A percentile compares a stretch with the other conserved stretches of the same genome.
phyloP scores from a whole-genome alignment of 106 monocot genomes.

The Dactylorhiza incarnata region DNA sequence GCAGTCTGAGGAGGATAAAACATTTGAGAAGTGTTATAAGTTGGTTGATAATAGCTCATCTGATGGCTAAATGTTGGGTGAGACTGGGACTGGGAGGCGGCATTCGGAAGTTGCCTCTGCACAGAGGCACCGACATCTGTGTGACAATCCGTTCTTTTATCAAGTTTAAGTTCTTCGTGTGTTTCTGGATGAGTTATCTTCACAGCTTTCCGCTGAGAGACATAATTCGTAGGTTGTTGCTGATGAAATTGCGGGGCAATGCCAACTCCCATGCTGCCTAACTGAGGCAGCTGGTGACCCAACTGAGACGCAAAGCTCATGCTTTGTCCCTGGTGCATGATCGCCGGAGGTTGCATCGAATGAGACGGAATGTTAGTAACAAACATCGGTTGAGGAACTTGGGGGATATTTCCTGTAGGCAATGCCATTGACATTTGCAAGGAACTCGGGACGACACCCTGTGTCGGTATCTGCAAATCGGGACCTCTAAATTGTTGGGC shows the following conservation, averaged over 20 bases:
- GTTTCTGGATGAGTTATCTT: slow-evolving; percentile 39
- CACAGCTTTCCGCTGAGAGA: slow-evolving; percentile 12
- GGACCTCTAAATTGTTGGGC: slow-evolving; percentile 60
- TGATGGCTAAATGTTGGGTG: slow-evolving; percentile 19
- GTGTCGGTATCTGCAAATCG: slow-evolving; percentile 15
- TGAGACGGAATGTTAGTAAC: slow-evolving; percentile 57
- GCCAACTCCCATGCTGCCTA: slow-evolving; percentile 31
- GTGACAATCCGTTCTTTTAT: slow-evolving; percentile 18
- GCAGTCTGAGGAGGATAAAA: slow-evolving; percentile 35
- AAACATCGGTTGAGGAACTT: slow-evolving; percentile 58
- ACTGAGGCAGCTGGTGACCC: slow-evolving; percentile 48
- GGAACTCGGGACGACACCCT: slow-evolving; percentile 7
- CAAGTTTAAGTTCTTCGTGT: slow-evolving; percentile 32
- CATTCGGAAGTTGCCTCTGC: slow-evolving; percentile 19
- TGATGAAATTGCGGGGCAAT: slow-evolving; percentile 44
- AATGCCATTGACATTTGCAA: slow-evolving; percentile 49
- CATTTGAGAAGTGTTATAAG: slow-evolving; percentile 23
- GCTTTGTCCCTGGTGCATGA: slow-evolving; percentile 67
- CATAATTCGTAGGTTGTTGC: slow-evolving; percentile 28
- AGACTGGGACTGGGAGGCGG: slow-evolving; percentile 17
- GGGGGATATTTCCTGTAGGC: slow-evolving; percentile 35
- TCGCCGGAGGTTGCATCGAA: slow-evolving; percentile 37
- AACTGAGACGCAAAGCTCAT: slow-evolving; percentile 52
- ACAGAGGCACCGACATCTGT: slow-evolving; percentile 5
- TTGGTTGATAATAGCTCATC: slow-evolving; percentile 24